A percentile compares a stretch with the other conserved stretches of the same genome.
phyloP scores from a whole-genome alignment of 768 basidiomycete species.

The Rhizopogon salebrosus region DNA sequence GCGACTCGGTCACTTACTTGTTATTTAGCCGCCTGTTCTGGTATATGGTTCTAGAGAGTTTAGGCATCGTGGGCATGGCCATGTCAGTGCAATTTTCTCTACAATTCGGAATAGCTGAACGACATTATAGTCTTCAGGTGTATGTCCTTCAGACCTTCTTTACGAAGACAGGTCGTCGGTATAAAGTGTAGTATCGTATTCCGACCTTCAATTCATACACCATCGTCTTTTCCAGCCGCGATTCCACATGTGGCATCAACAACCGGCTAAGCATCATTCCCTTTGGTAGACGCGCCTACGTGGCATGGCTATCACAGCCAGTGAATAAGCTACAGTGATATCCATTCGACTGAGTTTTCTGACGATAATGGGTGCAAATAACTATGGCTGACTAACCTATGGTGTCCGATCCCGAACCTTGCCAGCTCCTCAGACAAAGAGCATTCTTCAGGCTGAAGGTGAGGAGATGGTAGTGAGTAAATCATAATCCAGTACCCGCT shows the following conservation, averaged over 20 bases:
- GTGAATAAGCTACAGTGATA: background rate
- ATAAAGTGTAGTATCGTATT: slow-evolving; percentile 61
- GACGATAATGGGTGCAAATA: background rate
- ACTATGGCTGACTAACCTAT: no score
- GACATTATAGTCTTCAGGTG: slow-evolving; percentile 64
- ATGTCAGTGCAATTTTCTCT: slow-evolving; percentile 47
- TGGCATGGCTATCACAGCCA: background rate
- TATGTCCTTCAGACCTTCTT: slow-evolving; percentile 96
- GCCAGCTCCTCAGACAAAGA: no score
- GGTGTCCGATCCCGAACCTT: no score
- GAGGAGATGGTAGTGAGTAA: no score
- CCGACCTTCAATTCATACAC: background rate
- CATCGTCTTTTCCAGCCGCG: background rate
- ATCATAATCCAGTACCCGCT: no score
- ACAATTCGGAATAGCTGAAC: slow-evolving; percentile 2
- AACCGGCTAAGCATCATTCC: no score
- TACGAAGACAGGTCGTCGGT: slow-evolving; percentile 84
- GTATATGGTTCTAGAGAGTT: slow-evolving; percentile 81
- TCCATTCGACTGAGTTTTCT: background rate
- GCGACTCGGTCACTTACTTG: background rate
- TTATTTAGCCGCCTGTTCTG: slow-evolving; percentile 79
- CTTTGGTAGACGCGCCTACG: background rate
- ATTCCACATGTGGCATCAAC: background rate
- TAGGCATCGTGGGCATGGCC: slow-evolving; percentile 81
- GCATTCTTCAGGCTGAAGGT: no score